Evolutionary conservation across 2,329 filamentous ascomycete genomes (phyloP).

Genomic region (Colletotrichum higginsianum): DNA sequence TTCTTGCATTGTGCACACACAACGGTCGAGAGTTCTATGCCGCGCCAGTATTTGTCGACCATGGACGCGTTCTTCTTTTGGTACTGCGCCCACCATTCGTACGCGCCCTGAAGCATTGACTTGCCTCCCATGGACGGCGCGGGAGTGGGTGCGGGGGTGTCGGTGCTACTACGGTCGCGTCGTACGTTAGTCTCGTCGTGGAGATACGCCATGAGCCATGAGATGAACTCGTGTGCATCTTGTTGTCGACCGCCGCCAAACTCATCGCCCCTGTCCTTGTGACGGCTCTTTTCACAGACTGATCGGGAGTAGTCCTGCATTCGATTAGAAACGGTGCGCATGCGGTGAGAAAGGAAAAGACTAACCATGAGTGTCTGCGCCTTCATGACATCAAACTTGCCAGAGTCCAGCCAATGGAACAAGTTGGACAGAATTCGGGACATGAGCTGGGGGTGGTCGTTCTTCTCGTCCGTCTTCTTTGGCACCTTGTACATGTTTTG

Average conservation of each 20-base stretch:
- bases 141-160: conserved; percentile 46
- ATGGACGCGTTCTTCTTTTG: conserved; percentile 80
- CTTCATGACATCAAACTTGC: conserved; percentile 65
- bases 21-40: conserved; percentile 80
- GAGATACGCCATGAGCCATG: conserved; percentile 84
- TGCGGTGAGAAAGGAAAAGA: neutral
- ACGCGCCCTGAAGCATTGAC: conserved; percentile 69
- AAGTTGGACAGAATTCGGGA: conserved; percentile 72
- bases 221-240: conserved; percentile 91
- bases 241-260: conserved; percentile 87
- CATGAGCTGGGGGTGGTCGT: conserved; percentile 71
- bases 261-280: conserved; percentile 53
- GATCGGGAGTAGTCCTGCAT: conserved; percentile 67
- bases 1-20: conserved; percentile 75
- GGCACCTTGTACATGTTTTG: conserved; percentile 77
- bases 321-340: conserved; percentile 41
- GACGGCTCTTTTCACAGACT: conserved; percentile 42
- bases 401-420: conserved; percentile 70
- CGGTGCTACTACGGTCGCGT: conserved; percentile 49
- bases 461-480: conserved; percentile 71
- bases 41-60: conserved; percentile 84
- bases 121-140: conserved; percentile 51
- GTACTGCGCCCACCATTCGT: conserved; percentile 82
- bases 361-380: conserved; percentile 72
- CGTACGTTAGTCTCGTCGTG: conserved; percentile 86